Conservation (phyloP, 208 protist genomes). For the Trichomonas tenax region DNA sequence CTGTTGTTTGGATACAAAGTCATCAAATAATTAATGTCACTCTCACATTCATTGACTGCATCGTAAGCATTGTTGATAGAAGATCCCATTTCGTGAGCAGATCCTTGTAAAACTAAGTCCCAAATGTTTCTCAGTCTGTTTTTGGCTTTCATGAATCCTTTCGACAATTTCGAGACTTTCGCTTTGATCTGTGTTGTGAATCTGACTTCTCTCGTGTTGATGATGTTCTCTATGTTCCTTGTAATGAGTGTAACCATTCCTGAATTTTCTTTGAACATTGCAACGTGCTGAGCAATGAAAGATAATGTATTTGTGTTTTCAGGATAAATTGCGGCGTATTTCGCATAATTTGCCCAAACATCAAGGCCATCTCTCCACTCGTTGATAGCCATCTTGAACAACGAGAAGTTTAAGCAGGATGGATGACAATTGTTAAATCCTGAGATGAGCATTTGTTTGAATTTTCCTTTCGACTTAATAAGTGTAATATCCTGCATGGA, state of each 20-base stretch:
- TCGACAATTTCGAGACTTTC: background rate
- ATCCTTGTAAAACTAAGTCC: background rate
- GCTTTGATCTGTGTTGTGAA: background rate
- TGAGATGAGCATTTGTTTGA: background rate
- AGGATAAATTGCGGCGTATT: background rate
- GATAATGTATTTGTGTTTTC: background rate
- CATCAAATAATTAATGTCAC: background rate
- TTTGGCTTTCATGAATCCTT: background rate
- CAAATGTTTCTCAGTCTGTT: background rate
- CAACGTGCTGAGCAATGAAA: background rate
- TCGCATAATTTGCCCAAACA: background rate
- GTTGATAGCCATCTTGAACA: background rate
- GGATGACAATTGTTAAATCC: background rate
- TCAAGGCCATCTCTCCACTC: background rate
- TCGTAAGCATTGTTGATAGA: background rate
- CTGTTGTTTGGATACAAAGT: background rate
- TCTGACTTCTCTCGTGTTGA: background rate
- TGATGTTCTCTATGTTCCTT: background rate
- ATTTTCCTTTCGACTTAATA: background rate
- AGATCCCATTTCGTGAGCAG: background rate
- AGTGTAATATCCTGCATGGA: too few species aligned
- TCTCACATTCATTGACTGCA: background rate
- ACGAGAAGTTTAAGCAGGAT: background rate
- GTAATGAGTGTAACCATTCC: background rate
- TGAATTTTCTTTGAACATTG: too few species aligned